Base-by-base conservation (phyloP, 179 eudicot genomes). In the Carnegiea gigantea region DNA sequence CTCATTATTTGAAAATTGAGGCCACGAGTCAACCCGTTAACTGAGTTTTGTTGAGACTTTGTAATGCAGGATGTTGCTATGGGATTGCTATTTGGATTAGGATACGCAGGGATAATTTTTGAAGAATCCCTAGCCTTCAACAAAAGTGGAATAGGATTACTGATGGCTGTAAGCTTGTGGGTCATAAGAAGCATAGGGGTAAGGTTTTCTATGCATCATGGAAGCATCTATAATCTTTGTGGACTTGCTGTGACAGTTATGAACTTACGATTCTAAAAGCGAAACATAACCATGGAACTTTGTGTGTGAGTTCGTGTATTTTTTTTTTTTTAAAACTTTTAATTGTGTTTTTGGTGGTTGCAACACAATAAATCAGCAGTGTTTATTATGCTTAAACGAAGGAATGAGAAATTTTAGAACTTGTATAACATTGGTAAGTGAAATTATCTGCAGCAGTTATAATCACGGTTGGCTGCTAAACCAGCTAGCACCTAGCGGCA, bases 81-180 rank as follows among this genome's bases (percentile, higher is more conserved):
- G 99, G 90, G 87, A n/a, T 85, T 94, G 86, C 86, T 96, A 36
- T 96, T 96, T 88, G 98, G 86, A 84, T 78, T 96, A 59, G 99
- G 98, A 71, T 96, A 96, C 85, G 92, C 89, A 28, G 98, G 99
- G 72, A 96, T 96, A 40, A 92, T 96, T 76, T 94, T 96, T 87
- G 99, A 96, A 89, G 99, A 93, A 85, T 93, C 95, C 65, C 88
- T 96, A 73, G 98, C 98, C 40, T 96, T 96, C 88, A 96, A 96
- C 87, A 96, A 96, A 90, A 94, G 99, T 81, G 99, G 99, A 81
- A 97, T 94, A 44, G 98, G 99, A 81, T 89, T 96, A 82, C 81
- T 94, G 64, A 96, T 96, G 99, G 99, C 97, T 51, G 99, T 94
- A 80, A 84, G 97, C 85, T 88, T 96, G 88, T 96, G 99, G 99